Percentiles rank a stretch among this genome's conserved stretches.
These are phyloP conservation scores for Telopea speciosissima DNA, from an alignment of 177 flowering plant genomes.

Conservation along the genomic window DNA sequence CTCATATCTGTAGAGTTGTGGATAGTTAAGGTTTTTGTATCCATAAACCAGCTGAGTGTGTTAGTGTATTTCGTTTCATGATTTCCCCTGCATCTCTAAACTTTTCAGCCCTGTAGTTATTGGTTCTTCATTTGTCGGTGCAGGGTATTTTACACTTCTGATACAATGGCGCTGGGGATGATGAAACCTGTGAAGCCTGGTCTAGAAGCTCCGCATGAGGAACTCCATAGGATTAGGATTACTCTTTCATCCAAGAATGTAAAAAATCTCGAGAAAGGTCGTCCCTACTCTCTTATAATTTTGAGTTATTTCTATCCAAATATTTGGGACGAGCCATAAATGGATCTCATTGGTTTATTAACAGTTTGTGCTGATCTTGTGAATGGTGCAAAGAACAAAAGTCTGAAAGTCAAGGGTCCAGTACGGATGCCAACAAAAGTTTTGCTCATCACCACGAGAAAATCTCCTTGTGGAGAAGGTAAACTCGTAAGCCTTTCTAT, in stretches of 20 bases:
- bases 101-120: no score
- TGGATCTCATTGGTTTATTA: background rate
- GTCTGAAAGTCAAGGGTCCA: constrained; percentile 33
- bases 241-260: constrained; percentile 2
- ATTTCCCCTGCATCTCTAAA: background rate
- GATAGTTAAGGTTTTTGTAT: background rate
- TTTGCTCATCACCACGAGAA: constrained; percentile 32
- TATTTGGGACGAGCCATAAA: background rate
- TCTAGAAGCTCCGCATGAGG: constrained; percentile 8
- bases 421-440: constrained; percentile 37
- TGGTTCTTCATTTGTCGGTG: background rate
- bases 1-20: background rate
- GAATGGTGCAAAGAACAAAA: constrained; percentile 39
- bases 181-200: constrained; percentile 10
- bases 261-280: constrained; percentile 3
- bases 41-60: background rate
- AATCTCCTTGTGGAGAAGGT: constrained; percentile 46
- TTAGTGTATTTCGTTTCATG: background rate
- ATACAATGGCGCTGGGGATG: constrained; percentile 7
- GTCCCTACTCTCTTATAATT: background rate
- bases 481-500: background rate
- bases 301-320: background rate
- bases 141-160: background rate
- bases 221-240: constrained; percentile 4
- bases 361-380: constrained; percentile 31